Base-by-base conservation (phyloP, 2,329 filamentous ascomycete species). In the Cadophora sp. region DNA sequence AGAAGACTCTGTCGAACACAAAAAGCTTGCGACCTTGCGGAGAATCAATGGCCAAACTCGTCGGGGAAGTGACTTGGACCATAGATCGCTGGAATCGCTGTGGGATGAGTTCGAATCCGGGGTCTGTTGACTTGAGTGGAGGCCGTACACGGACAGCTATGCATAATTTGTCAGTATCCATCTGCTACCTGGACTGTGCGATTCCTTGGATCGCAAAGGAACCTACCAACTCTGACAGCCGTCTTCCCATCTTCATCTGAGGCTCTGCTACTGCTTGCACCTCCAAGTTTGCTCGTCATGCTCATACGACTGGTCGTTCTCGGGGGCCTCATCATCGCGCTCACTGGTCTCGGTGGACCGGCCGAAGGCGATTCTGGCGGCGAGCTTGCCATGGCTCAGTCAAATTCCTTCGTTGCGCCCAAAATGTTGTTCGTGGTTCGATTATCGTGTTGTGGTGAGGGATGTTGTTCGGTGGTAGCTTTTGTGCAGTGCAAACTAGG, bases 221-320 rank as follows among this genome's bases (percentile, higher is more conserved):
- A 91, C 94, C 75, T 87, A 97, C 94, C 94, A 78, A 97, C 94
- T 95, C 93, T 96, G 81, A 97, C 94, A 30, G 94, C 92, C 7
- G 94, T 97, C 78, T 92, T 94, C 70, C 86, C 86, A 78, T 97
- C 94, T 74, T 97, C 94, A 75, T 97, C 94, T 0, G 94, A 97
- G 27, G 91, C 90, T 76, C 93, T 88, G 81, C 93, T 97, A 70
- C 91, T 89, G 75, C 61, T 62, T 60, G 60, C 67, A 4, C 87
- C 89, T 62, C 89, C 89, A 62, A 85, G 82, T 66, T 91, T 95
- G 81, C 91, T 92, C 75, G 85, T 90, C 83, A 91, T 91, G 82
- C 93, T 97, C 85, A 97, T 84, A 73, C 94, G 91, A 81, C 93
- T 97, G 73, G 85, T 92, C 78, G 92, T 96, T 78, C 93, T 80